A percentile compares a stretch with the other conserved stretches of the same genome.
These are phyloP conservation scores for Termitomyces sp. DNA, from an alignment of 768 basidiomycete species.

Conservation along the genomic window DNA sequence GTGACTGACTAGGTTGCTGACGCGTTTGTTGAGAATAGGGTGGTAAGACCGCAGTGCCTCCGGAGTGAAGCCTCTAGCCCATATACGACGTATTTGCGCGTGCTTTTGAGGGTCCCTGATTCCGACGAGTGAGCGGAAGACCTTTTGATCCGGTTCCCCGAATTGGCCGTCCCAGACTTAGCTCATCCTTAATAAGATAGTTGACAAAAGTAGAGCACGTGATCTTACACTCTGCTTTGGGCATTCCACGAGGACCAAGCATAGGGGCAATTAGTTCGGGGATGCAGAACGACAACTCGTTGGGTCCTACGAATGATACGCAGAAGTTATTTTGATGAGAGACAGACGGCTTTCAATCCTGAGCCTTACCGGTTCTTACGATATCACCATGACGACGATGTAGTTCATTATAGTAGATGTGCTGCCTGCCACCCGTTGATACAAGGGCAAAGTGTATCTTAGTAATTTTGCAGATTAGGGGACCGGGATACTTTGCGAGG, in stretches of 20 bases:
- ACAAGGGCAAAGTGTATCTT: constrained; percentile 30
- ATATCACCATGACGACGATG: constrained; percentile 48
- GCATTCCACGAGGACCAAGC: constrained; percentile 32
- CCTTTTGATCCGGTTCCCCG: constrained; percentile 8
- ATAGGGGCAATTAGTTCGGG: constrained; percentile 25
- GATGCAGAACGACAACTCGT: constrained; percentile 37
- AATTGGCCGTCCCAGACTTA: constrained; percentile 31
- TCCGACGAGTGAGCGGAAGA: constrained; percentile 21
- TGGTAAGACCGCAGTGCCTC: constrained; percentile 25
- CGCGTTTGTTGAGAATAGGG: constrained; percentile 12
- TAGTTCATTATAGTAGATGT: constrained; percentile 35
- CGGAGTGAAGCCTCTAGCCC: constrained; percentile 33
- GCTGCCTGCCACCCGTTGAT: constrained; percentile 31
- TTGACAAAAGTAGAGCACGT: constrained; percentile 12
- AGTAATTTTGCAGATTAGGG: constrained; percentile 31
- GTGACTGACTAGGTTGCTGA: constrained; percentile 20
- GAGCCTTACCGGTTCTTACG: constrained; percentile 46
- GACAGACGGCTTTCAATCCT: too few relatives aligned
- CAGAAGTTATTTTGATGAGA: background rate
- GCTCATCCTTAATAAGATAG: background rate
- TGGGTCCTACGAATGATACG: constrained; percentile 30
- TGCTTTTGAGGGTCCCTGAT: constrained; percentile 27
- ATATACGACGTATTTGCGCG: constrained; percentile 29
- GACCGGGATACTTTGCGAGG: constrained; percentile 43
- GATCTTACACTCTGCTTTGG: constrained; percentile 26